Conservation (phyloP, 495 filamentous ascomycete genomes). For the Aspergillus indologenus region DNA sequence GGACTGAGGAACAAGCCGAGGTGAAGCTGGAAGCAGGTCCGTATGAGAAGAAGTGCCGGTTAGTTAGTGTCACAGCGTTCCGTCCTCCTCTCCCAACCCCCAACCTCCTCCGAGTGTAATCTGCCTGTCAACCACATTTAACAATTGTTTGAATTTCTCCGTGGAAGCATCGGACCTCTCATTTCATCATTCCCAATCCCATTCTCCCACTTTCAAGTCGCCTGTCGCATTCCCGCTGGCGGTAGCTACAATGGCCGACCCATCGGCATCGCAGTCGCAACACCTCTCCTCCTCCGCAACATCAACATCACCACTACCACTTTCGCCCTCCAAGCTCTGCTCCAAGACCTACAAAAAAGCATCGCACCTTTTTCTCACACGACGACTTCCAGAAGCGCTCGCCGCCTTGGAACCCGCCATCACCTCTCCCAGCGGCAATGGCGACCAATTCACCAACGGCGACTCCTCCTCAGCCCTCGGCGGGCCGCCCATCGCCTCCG, state of each 20-base stretch:
- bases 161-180: background rate
- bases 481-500: constrained; percentile 62
- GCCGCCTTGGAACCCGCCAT: constrained; percentile 77
- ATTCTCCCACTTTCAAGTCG: background rate
- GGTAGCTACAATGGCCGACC: constrained; percentile 36
- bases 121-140: background rate
- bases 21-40: constrained; percentile 6
- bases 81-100: constrained; percentile 10
- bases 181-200: background rate
- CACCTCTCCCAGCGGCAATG: constrained; percentile 33
- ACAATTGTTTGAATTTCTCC: background rate
- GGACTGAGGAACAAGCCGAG: constrained; percentile 17
- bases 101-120: constrained; percentile 9
- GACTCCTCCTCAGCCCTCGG: constrained; percentile 19
- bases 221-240: constrained; percentile 17
- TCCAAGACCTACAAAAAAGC: constrained; percentile 74
- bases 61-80: constrained; percentile 8
- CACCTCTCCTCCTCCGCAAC: constrained; percentile 43
- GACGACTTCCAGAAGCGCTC: constrained; percentile 85
- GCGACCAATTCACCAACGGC: constrained; percentile 38
- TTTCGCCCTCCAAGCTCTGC: constrained; percentile 61
- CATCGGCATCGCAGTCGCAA: constrained; percentile 42
- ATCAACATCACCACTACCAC: constrained; percentile 44
- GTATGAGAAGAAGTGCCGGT: background rate
- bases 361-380: constrained; percentile 86